Evolutionary conservation across 805 yeast genomes (phyloP).

Genomic region (Blastobotrys peoriensis): DNA sequence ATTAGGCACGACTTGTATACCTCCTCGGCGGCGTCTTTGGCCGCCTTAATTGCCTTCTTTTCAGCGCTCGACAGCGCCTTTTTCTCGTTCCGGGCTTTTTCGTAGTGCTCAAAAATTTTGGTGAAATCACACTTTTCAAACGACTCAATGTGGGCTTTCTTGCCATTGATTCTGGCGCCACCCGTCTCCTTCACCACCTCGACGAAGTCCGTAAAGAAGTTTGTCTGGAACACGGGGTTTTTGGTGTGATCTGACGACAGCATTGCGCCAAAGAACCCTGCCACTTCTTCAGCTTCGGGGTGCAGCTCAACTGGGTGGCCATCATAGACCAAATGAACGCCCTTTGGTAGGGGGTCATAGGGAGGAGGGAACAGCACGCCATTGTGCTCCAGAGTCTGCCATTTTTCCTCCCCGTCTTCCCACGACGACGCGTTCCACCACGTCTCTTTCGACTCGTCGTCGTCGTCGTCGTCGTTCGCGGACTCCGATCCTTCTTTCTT

Average conservation of each 20-base stretch:
- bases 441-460: slow-evolving; percentile 58
- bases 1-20: slow-evolving; percentile 71
- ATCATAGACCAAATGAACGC: slow-evolving; percentile 69
- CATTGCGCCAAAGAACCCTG: slow-evolving; percentile 90
- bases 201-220: slow-evolving; percentile 76
- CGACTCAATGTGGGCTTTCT: slow-evolving; percentile 39
- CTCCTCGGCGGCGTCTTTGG: slow-evolving; percentile 71
- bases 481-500: slow-evolving; percentile 9
- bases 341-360: slow-evolving; percentile 76
- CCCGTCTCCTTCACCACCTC: slow-evolving; percentile 64
- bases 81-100: slow-evolving; percentile 62
- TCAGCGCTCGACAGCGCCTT: slow-evolving; percentile 64
- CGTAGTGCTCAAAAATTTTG: slow-evolving; percentile 67
- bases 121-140: slow-evolving; percentile 74
- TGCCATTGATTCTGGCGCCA: slow-evolving; percentile 44
- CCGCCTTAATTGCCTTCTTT: slow-evolving; percentile 65
- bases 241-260: slow-evolving; percentile 73
- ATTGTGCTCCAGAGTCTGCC: slow-evolving; percentile 80
- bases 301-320: slow-evolving; percentile 73
- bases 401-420: slow-evolving; percentile 67
- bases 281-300: slow-evolving; percentile 86
- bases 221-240: slow-evolving; percentile 78
- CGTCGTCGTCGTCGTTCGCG: slow-evolving; percentile 35
- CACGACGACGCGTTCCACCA: slow-evolving; percentile 76
- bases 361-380: slow-evolving; percentile 94